A percentile compares a stretch with the other conserved stretches of the same genome.
Evolutionary conservation across 495 filamentous ascomycete species (phyloP).

Genomic region (Neurospora pannonica): DNA sequence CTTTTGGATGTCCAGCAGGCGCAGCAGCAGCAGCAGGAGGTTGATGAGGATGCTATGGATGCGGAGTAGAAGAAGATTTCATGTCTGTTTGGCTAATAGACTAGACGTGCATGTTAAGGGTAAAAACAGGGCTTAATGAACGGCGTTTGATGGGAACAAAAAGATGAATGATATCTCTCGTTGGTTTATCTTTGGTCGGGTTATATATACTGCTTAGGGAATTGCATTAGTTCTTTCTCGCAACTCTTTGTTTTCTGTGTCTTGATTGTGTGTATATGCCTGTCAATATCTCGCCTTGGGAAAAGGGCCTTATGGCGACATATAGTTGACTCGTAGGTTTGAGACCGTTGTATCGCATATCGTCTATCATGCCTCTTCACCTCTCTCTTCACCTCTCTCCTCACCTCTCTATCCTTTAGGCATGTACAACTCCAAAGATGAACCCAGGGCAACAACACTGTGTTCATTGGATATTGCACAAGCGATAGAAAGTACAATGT

Average conservation of each 20-base stretch:
- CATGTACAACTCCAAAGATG: too few relatives aligned
- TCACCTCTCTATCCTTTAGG: too few relatives aligned
- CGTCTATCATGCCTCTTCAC: neutral
- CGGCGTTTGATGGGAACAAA: neutral
- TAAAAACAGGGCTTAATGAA: neutral
- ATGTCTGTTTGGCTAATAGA: neutral
- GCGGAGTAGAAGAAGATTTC: constrained; percentile 14
- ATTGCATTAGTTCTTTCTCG: neutral
- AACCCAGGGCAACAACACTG: too few relatives aligned
- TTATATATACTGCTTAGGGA: neutral
- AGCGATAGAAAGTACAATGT: too few relatives aligned
- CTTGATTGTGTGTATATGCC: neutral
- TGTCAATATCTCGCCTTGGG: neutral
- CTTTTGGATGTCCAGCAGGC: constrained; percentile 22
- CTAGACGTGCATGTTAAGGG: neutral
- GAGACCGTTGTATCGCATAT: too few relatives aligned
- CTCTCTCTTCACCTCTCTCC: neutral
- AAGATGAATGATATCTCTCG: neutral
- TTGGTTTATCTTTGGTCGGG: neutral
- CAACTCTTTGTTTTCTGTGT: neutral
- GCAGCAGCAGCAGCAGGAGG: neutral
- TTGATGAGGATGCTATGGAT: constrained; percentile 29
- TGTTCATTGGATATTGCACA: too few relatives aligned
- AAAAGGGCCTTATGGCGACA: too few relatives aligned
- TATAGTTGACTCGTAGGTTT: too few relatives aligned